Evolutionary conservation across 164 flowering plant genomes (phyloP).

Genomic region (Liriodendron chinense): DNA sequence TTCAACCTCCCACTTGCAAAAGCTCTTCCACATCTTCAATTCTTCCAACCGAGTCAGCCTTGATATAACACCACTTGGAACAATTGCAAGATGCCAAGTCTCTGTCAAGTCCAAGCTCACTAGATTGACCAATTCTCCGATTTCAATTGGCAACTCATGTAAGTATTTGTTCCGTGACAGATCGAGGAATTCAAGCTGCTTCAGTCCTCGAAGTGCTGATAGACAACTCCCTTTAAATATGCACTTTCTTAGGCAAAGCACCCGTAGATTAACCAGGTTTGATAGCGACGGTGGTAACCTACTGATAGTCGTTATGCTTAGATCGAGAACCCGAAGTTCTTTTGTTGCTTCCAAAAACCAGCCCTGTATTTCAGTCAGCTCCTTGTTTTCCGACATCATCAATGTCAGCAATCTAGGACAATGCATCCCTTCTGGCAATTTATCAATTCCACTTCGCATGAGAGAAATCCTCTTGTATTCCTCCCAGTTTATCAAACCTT

Average conservation of each 20-base stretch:
- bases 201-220: background rate
- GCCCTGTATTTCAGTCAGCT: background rate
- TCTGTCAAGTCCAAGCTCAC: background rate
- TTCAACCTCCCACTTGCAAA: slow-evolving; percentile 1
- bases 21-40: background rate
- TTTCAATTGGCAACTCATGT: background rate
- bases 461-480: background rate
- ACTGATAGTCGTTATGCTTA: background rate
- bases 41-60: slow-evolving; percentile 7
- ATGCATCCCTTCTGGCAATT: background rate
- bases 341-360: background rate
- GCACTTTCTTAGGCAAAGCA: background rate
- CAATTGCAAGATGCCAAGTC: background rate
- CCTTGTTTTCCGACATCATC: background rate
- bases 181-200: background rate
- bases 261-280: background rate
- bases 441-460: background rate
- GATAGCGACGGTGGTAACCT: background rate
- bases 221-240: background rate
- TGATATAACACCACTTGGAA: slow-evolving; percentile 1
- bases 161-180: background rate
- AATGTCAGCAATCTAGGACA: background rate
- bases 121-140: background rate
- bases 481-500: background rate
- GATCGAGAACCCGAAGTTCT: slow-evolving; percentile 1